These are phyloP conservation scores for Suhomyces anneliseae DNA, from an alignment of 1,139 yeast species.

Conservation along the genomic window DNA sequence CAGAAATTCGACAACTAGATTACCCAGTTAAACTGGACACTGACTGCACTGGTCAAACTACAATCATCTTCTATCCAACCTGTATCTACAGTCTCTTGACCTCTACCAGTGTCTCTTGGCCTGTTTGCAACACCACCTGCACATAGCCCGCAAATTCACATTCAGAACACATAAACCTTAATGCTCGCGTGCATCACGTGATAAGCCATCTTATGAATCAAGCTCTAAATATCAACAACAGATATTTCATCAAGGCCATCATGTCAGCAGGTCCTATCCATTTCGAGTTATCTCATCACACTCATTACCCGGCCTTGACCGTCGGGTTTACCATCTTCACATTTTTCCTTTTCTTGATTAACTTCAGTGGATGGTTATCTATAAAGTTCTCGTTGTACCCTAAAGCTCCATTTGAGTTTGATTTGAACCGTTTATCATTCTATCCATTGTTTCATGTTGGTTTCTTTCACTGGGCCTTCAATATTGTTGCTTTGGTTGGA, in stretches of 20 bases:
- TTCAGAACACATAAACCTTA: no score
- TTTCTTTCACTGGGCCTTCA: constrained; percentile 62
- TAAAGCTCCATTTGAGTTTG: constrained; percentile 53
- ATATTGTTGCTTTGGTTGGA: constrained; percentile 55
- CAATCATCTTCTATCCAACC: no score
- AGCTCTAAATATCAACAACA: background rate
- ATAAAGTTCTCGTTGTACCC: constrained; percentile 48
- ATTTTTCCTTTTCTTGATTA: constrained; percentile 35
- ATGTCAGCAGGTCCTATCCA: background rate
- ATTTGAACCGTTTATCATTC: constrained; percentile 66
- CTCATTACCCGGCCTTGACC: constrained; percentile 57
- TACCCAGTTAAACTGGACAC: no score
- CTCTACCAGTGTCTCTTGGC: no score
- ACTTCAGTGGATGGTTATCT: constrained; percentile 23
- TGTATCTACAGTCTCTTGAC: no score
- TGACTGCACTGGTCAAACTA: no score
- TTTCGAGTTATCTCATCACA: background rate
- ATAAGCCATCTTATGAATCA: background rate
- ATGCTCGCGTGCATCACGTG: background rate
- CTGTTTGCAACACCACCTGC: no score
- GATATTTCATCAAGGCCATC: background rate
- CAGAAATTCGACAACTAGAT: no score
- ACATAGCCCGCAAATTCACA: no score
- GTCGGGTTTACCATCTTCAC: constrained; percentile 63
- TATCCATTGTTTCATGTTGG: constrained; percentile 72